These are phyloP conservation scores for Trifolium pratense DNA, from an alignment of 306 rosid species.

Conservation along the genomic window DNA sequence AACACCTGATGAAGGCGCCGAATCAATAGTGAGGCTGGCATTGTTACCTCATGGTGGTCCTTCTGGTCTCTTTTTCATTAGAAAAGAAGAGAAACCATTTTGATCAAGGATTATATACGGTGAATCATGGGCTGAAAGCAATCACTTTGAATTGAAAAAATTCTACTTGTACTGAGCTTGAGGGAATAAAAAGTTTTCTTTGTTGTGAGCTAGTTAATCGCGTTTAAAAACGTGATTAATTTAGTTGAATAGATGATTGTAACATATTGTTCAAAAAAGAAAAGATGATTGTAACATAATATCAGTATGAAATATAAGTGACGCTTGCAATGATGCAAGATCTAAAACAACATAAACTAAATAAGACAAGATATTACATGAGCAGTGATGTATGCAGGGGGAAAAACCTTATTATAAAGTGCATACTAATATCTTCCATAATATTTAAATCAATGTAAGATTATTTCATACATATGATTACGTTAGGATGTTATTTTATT, in stretches of 20 bases:
- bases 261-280: too few relatives aligned
- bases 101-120: constrained; percentile 11
- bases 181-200: background rate
- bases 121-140: background rate
- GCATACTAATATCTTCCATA: too few relatives aligned
- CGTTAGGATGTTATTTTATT: too few relatives aligned
- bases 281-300: too few relatives aligned
- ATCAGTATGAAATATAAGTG: too few relatives aligned
- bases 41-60: constrained; percentile 41
- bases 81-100: constrained; percentile 43
- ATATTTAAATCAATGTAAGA: too few relatives aligned
- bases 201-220: too few relatives aligned
- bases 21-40: constrained; percentile 56
- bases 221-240: too few relatives aligned
- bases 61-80: constrained; percentile 42
- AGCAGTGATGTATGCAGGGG: too few relatives aligned
- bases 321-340: background rate
- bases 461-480: too few relatives aligned
- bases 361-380: background rate
- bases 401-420: too few relatives aligned
- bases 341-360: background rate
- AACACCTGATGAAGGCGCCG: constrained; percentile 65
- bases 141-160: background rate
- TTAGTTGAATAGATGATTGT: too few relatives aligned
- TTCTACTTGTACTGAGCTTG: background rate